Evolutionary conservation across 495 filamentous ascomycete genomes (phyloP), one percentile per base, ranked within the genome.

Genomic region (Umbilicaria muhlenbergii): DNA sequence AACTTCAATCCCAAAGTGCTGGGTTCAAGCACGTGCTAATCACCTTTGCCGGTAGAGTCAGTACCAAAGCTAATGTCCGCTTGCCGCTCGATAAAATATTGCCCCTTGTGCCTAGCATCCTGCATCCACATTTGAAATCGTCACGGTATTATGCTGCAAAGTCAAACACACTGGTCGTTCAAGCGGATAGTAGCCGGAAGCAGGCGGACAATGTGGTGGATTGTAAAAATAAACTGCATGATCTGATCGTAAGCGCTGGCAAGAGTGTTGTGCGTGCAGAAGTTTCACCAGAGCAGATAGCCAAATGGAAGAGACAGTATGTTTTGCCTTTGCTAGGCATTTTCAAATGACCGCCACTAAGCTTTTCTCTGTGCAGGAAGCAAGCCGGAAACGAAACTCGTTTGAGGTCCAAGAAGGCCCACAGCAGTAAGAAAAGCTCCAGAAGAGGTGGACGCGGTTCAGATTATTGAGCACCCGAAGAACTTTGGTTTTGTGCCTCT

Each of bases 21-120:
- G 15, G 17, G n/a, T 32, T 11, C 34, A 32, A 31, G 40, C 41
- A 24, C 13, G 6, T 13, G 17, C 32, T 44, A 10, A 38, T 24
- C 18, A 11, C 42, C 31, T 21, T 21, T 11, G 15, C 36, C 5
- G 14, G 41, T 51, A 98, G 91, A 61, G 85, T 92, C 19, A 91
- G 88, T 58, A 83, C 83, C 13, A 98, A 98, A 62, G 91, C 88
- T 11, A 94, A 83, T 13, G 57, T 86, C 58, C 83, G 63, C 56
- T 66, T 73, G 62, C 62, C 77, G 28, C 55, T 82, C 14, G 50
- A 66, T 18, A 58, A 74, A 24, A 63, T 93, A 24, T 51, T 78
- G 11, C 63, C 64, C 10, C 57, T 74, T 21, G 58, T 96, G 1
- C 91, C 92, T 5, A 73, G 64, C 33, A 53, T 83, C 4, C 59